phyloP scores from a whole-genome alignment of 176 grass and related monocot species.

The Secale cereale region DNA sequence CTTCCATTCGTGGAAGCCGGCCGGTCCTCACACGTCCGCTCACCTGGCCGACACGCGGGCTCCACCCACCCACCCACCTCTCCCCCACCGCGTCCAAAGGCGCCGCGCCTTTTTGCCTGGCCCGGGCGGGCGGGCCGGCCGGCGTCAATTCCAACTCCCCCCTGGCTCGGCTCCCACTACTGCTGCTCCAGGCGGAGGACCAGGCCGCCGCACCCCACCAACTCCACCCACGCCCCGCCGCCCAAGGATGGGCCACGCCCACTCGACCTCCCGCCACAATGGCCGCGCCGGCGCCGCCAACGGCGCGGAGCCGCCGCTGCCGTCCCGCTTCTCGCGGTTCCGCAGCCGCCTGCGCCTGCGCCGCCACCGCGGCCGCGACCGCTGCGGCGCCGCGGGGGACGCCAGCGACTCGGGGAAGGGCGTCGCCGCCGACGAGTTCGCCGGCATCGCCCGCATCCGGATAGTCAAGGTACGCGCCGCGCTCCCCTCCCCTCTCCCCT shows the following conservation, averaged over 20 bases:
- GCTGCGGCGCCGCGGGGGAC: not conserved
- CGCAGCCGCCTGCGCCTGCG: conserved; percentile 51
- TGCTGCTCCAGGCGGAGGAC: not conserved
- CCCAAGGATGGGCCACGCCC: conserved; percentile 57
- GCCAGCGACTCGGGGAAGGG: not conserved
- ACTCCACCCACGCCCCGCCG: not conserved
- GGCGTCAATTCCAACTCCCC: not conserved
- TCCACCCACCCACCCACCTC: not conserved
- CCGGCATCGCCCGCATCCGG: conserved; percentile 82
- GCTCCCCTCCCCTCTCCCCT: not conserved
- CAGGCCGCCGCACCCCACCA: not conserved
- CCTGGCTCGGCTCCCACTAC: no score
- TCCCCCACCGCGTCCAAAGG: not conserved
- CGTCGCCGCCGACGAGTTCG: conserved; percentile 60
- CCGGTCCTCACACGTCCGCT: not conserved
- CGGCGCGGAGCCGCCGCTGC: conserved; percentile 11
- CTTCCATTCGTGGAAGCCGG: not conserved
- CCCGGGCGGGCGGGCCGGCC: not conserved
- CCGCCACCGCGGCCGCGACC: conserved; percentile 17
- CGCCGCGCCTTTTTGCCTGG: not conserved
- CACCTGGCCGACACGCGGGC: not conserved
- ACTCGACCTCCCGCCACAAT: conserved; percentile 38
- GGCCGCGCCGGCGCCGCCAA: conserved; percentile 16
- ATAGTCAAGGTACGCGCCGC: conserved; percentile 45
- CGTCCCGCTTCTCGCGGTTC: conserved; percentile 72